Evolutionary conservation across 768 basidiomycete species (phyloP).

Genomic region (Lentinula lateritia): DNA sequence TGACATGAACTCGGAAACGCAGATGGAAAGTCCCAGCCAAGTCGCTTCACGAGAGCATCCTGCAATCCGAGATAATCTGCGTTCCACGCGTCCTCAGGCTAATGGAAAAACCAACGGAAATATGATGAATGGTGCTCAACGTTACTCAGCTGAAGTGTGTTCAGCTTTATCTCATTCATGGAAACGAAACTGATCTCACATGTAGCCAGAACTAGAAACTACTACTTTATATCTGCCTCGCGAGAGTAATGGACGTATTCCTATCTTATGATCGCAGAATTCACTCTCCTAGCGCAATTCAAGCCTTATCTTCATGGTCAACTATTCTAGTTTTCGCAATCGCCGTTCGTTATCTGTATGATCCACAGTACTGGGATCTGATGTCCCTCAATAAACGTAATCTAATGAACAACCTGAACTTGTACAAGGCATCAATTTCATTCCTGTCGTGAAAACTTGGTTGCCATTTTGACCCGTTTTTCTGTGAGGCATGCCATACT

Average conservation of each 20-base stretch:
- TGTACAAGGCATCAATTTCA: too few relatives aligned
- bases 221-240: neutral
- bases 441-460: too few relatives aligned
- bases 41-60: neutral
- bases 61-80: neutral
- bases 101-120: conserved; percentile 2
- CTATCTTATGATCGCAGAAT: neutral
- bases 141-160: neutral
- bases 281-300: too few relatives aligned
- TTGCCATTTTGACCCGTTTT: too few relatives aligned
- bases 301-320: neutral
- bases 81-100: neutral
- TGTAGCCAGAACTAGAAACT: neutral
- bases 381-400: too few relatives aligned
- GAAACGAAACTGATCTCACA: neutral
- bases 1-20: neutral
- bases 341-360: too few relatives aligned
- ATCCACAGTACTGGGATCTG: too few relatives aligned
- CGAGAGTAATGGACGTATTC: conserved; percentile 1
- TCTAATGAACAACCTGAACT: too few relatives aligned
- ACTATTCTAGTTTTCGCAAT: too few relatives aligned
- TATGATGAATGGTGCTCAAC: neutral
- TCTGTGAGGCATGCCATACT: too few relatives aligned
- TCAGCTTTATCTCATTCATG: neutral
- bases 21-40: neutral